Evolutionary conservation across 1,284 basidiomycete genomes (phyloP).

Genomic region (Vanrija pseudolonga): DNA sequence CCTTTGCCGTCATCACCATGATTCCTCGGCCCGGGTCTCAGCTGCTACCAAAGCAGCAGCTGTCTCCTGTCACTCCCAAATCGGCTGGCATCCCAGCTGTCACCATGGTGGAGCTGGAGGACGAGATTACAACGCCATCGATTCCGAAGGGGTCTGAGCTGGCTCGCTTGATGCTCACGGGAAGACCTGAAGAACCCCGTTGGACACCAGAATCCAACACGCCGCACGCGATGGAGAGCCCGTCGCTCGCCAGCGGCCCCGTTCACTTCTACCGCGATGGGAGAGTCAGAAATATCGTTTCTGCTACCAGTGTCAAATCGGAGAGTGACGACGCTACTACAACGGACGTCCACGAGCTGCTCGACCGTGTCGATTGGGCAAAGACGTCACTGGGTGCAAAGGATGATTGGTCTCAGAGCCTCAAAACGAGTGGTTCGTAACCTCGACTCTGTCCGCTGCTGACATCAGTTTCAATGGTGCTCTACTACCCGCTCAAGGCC

Average conservation of each 20-base stretch:
- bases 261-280: slow-evolving; percentile 8
- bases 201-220: background rate
- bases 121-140: too few relatives aligned
- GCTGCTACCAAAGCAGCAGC: background rate
- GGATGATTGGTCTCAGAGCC: slow-evolving; percentile 34
- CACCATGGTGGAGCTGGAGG: too few relatives aligned
- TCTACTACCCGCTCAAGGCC: slow-evolving; percentile 38
- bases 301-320: too few relatives aligned
- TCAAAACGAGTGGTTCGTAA: slow-evolving; percentile 34
- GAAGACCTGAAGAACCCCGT: too few relatives aligned
- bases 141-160: too few relatives aligned
- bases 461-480: slow-evolving; percentile 25
- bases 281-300: background rate
- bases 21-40: slow-evolving; percentile 14
- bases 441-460: background rate
- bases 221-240: background rate
- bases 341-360: slow-evolving; percentile 28
- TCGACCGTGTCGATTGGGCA: slow-evolving; percentile 40
- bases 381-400: slow-evolving; percentile 38
- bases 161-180: too few relatives aligned
- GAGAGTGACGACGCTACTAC: slow-evolving; percentile 10
- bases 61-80: too few relatives aligned
- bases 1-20: slow-evolving; percentile 33
- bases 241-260: background rate
- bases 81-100: too few relatives aligned